Percentiles rank a stretch among this genome's conserved stretches.
Conservation (phyloP, 2,329 filamentous ascomycete genomes). For the Colletotrichum karsti region DNA sequence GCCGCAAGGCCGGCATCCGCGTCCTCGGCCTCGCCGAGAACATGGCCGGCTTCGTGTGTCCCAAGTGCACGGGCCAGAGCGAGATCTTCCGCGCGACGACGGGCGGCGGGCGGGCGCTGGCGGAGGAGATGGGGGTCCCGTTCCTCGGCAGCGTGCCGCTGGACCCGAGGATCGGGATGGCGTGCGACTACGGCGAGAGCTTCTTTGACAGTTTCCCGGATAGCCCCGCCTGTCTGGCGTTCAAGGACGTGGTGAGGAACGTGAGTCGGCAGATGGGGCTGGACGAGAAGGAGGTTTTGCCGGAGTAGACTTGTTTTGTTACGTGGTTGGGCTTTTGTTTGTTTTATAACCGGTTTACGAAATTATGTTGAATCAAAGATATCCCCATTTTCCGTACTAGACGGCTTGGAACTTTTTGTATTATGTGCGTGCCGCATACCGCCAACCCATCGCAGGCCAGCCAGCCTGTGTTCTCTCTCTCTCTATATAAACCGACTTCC, state of each 20-base stretch:
- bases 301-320: slow-evolving; percentile 39
- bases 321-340: background rate
- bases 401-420: background rate
- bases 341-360: background rate
- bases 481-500: background rate
- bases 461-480: background rate
- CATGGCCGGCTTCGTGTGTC: slow-evolving; percentile 97
- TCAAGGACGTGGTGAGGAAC: slow-evolving; percentile 81
- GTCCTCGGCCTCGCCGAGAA: slow-evolving; percentile 95
- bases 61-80: slow-evolving; percentile 82
- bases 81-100: slow-evolving; percentile 94
- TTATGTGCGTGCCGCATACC: slow-evolving; percentile 23
- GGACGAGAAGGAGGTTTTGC: slow-evolving; percentile 62
- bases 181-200: slow-evolving; percentile 96
- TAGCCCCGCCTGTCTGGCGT: slow-evolving; percentile 85
- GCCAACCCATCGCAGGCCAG: background rate
- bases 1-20: slow-evolving; percentile 88
- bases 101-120: slow-evolving; percentile 82
- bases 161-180: slow-evolving; percentile 94
- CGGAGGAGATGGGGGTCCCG: slow-evolving; percentile 85
- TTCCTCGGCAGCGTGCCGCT: slow-evolving; percentile 91
- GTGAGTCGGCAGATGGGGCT: slow-evolving; percentile 74
- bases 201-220: slow-evolving; percentile 95
- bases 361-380: background rate
- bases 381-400: background rate